These are phyloP conservation scores for Acanthochlamys bracteata DNA, from an alignment of 106 monocot species.

Conservation along the genomic window DNA sequence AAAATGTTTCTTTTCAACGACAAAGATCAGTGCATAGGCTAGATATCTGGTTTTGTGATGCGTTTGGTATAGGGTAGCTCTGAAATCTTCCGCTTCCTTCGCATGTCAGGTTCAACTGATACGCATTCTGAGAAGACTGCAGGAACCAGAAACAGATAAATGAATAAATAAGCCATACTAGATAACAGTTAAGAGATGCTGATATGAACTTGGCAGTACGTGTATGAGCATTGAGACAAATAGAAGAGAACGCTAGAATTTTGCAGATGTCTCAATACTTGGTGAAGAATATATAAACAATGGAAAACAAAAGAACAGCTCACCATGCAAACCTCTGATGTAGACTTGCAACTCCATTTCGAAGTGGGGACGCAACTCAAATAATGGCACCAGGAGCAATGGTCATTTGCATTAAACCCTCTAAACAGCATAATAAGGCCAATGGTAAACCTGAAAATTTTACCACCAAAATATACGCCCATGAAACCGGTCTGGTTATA, in stretches of 20 bases:
- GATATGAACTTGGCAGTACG: too few species aligned
- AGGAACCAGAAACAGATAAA: not conserved
- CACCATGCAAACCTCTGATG: too few species aligned
- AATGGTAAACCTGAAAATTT: constrained; percentile 39
- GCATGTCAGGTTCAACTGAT: constrained; percentile 4
- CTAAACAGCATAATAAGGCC: constrained; percentile 43
- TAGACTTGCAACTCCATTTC: constrained; percentile 32
- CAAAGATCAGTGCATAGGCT: constrained; percentile 2
- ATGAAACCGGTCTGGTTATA: too few species aligned
- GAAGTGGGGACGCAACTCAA: constrained; percentile 53
- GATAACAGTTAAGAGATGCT: too few species aligned
- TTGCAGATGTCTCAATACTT: not conserved
- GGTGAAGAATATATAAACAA: too few species aligned
- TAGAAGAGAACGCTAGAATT: too few species aligned
- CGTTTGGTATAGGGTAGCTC: not conserved
- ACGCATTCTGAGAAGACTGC: constrained; percentile 4
- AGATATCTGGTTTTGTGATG: not conserved
- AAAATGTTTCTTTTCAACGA: not conserved
- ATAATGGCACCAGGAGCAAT: constrained; percentile 74
- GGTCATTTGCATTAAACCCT: constrained; percentile 49
- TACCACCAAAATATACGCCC: too few species aligned
- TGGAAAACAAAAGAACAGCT: too few species aligned
- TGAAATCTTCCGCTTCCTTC: constrained; percentile 2
- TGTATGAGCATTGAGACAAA: too few species aligned
- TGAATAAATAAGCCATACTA: too few species aligned